Evolutionary conservation across 2,329 filamentous ascomycete species (phyloP), one percentile per base, ranked within the genome.

Genomic region (Aspergillus sojae): DNA sequence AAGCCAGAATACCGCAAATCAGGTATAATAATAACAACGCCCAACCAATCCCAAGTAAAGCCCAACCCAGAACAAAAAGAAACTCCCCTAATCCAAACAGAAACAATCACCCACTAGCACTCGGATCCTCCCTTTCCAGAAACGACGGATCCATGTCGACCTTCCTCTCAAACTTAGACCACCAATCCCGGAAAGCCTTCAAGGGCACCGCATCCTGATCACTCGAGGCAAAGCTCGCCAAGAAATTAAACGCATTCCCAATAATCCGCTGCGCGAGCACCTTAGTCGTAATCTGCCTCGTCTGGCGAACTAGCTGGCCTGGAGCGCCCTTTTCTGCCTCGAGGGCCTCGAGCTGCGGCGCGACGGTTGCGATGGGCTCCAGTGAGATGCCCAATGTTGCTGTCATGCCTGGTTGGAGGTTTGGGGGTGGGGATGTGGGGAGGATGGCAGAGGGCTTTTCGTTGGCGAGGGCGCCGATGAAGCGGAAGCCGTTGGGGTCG

Each of bases 131-230:
- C 71, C 89, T 87, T 79, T 98, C 94, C 69, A 99, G 81, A 76
- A 99, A 99, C 7, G 88, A 87, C 0, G 95, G 94, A 80, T 99
- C 95, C 67, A 87, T 85, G 71, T 94, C 90, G 45, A 99, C 86
- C 74, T 89, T 90, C 65, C 88, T 87, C 82, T 99, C 94, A 80
- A 99, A 99, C 79, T 97, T 98, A 65, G 84, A 86, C 95, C 96
- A 99, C 95, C 96, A 99, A 63, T 96, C 93, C 80, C 96, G 91
- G 77, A 99, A 99, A 5, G 91, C 92, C 80, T 92, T 95, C 67
- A 99, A 80, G n/a, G 95, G 94, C 28, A 99, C 48, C 26, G 19
- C 92, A 14, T 96, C 91, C 76, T 98, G 74, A 69, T 79, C 82
- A 62, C 85, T 85, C 43, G 88, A 87, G 64, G 90, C 92, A 82